Base-by-base conservation (phyloP, 352 stramenopile species). In the Pilasporangium apinafurcum region DNA sequence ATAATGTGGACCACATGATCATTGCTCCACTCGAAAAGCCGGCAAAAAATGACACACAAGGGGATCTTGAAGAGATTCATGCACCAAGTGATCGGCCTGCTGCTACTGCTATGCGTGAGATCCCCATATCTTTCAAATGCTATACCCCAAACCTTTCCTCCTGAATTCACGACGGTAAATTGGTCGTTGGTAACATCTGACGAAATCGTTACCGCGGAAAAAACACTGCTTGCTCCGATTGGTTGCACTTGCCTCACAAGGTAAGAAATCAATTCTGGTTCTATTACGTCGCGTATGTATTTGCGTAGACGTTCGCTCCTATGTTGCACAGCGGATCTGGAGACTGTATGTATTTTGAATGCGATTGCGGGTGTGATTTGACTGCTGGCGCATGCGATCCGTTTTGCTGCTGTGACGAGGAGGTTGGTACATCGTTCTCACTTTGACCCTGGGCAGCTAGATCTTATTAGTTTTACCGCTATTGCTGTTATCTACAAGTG, bases 401-500 rank as follows among this genome's bases (percentile, higher is more conserved):
- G 8, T 62, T 75, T 41, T 79, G 62, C 56, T 79, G 66, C 60
- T 79, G 66, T 21, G 66, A 79, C 14, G 31, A 20, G 5, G 66
- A 79, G 56, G 65, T 72, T 17, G 12, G 25, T 27, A 5, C 8
- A 24, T 12, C 6, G 18, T 24, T 37, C 22, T 8, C 18, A n/a
- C 8, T 16, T 18, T 40, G 9, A 24, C n/a, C 9, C 13, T 30
- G 13, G 21, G n/a, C n/a, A n/a, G n/a, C n/a, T 16, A 8, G 26
- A 37, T 44, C 21, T 30, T 8, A 26, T n/a, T 47, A 16, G 17
- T 44, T 9, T 22, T 34, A 36, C 14, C 36, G 0, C 18, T 20
- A 25, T 13, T 25, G 12, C 1, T 31, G 31, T 16, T n/a, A n/a
- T n/a, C n/a, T n/a, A n/a, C n/a, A n/a, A 78, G 66, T 79, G 66